A percentile compares a stretch with the other conserved stretches of the same genome.
phyloP scores from a whole-genome alignment of 495 filamentous ascomycete genomes.

The Hapsidospora chrysogenum region DNA sequence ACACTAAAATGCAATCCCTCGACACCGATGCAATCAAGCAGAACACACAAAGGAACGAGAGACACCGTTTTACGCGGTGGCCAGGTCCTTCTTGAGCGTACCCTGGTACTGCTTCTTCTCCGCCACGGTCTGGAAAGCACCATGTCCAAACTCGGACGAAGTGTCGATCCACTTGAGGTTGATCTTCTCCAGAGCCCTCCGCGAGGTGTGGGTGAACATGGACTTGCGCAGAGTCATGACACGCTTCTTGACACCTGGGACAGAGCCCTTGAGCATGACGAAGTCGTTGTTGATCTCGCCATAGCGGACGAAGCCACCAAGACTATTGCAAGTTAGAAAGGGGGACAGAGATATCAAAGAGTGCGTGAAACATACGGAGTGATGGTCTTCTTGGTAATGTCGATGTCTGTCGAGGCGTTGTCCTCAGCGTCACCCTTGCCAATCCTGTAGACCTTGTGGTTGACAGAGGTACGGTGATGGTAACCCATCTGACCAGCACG shows the following conservation, averaged over 20 bases:
- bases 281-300: constrained; percentile 99
- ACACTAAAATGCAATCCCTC: constrained; percentile 24
- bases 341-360: neutral
- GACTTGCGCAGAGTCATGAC: constrained; percentile 98
- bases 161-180: constrained; percentile 99
- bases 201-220: constrained; percentile 92
- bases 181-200: constrained; percentile 94
- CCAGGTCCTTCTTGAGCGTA: constrained; percentile 98
- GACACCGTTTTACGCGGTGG: constrained; percentile 33
- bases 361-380: constrained; percentile 64
- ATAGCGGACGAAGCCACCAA: constrained; percentile 98
- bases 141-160: constrained; percentile 99
- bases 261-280: constrained; percentile 91
- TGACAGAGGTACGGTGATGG: constrained; percentile 99
- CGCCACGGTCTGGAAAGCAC: constrained; percentile 93
- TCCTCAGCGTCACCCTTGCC: constrained; percentile 75
- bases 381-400: constrained; percentile 97
- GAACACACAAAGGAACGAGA: constrained; percentile 30
- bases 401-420: constrained; percentile 90
- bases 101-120: constrained; percentile 94
- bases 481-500: constrained; percentile 99
- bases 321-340: constrained; percentile 32
- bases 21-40: constrained; percentile 38
- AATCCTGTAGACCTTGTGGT: constrained; percentile 99
- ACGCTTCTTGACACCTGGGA: constrained; percentile 98